A percentile compares a stretch with the other conserved stretches of the same genome.
Evolutionary conservation across 2,329 filamentous ascomycete species (phyloP).

Genomic region (Epichloe uncinata): DNA sequence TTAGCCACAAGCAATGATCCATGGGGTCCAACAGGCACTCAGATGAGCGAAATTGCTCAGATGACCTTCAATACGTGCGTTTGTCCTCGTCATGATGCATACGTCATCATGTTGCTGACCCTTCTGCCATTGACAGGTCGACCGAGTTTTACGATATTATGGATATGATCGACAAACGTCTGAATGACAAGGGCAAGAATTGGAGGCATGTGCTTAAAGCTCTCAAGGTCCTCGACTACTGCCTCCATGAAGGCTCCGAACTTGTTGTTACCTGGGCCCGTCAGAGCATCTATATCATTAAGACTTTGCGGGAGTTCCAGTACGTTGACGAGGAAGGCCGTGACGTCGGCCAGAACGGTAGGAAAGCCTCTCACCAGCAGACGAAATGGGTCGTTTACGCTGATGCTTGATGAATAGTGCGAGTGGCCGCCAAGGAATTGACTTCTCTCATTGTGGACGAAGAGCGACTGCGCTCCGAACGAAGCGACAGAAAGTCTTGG

Average conservation of each 20-base stretch:
- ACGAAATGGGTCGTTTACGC: conserved; percentile 2
- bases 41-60: conserved; percentile 97
- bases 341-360: conserved; percentile 95
- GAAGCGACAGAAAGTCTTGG: conserved; percentile 86
- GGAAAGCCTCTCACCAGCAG: conserved; percentile 15
- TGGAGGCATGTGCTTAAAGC: conserved; percentile 98
- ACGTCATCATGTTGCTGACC: background rate
- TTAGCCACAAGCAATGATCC: conserved; percentile 95
- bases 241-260: conserved; percentile 92
- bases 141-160: conserved; percentile 99
- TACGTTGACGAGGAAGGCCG: conserved; percentile 91
- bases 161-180: conserved; percentile 97
- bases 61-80: conserved; percentile 94
- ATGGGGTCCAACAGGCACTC: conserved; percentile 94
- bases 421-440: conserved; percentile 89
- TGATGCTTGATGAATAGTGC: conserved; percentile 43
- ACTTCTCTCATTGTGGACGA: conserved; percentile 88
- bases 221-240: conserved; percentile 94
- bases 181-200: conserved; percentile 99
- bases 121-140: conserved; percentile 40
- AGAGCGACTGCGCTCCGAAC: conserved; percentile 78
- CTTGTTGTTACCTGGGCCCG: conserved; percentile 94
- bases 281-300: conserved; percentile 98
- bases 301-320: conserved; percentile 92
- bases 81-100: background rate